Percentiles rank a stretch among this genome's conserved stretches.
Evolutionary conservation across 2,329 filamentous ascomycete species (phyloP).

Genomic region (Ambrosiella cleistominuta): DNA sequence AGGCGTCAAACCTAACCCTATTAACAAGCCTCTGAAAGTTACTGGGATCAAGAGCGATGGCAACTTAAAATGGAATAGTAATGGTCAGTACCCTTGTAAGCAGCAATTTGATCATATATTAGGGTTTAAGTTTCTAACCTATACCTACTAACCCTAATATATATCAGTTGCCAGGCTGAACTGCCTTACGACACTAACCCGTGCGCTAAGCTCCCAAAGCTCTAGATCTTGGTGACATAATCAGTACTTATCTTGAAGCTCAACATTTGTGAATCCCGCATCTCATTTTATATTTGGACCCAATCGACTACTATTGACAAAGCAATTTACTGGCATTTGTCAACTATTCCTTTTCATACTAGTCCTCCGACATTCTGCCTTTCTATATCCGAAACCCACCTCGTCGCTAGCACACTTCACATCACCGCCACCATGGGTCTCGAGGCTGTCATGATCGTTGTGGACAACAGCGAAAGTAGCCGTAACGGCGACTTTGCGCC

Average conservation of each 20-base stretch:
- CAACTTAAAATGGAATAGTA: neutral
- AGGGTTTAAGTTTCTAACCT: neutral
- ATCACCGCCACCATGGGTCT: slow-evolving; percentile 64
- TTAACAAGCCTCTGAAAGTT: neutral
- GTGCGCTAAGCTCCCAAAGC: neutral
- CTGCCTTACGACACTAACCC: slow-evolving; percentile 10
- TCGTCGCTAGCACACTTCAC: slow-evolving; percentile 22
- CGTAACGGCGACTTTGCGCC: slow-evolving; percentile 88
- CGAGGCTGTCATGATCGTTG: slow-evolving; percentile 98
- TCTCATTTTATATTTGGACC: neutral
- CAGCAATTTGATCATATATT: neutral
- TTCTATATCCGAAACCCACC: slow-evolving; percentile 14
- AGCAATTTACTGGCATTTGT: neutral
- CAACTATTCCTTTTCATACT: neutral
- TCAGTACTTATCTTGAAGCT: neutral
- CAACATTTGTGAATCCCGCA: neutral
- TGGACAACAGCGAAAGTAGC: slow-evolving; percentile 98
- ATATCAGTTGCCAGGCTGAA: slow-evolving; percentile 9
- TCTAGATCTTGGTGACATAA: slow-evolving; percentile 9
- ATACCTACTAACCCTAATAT: neutral
- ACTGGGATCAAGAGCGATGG: neutral
- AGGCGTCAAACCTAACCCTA: neutral
- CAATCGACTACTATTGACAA: no score
- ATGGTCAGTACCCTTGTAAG: neutral
- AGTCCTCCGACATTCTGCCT: no score